Conservation (phyloP, 441 rosid genomes). For the Cnidoscolus chayamansa region DNA sequence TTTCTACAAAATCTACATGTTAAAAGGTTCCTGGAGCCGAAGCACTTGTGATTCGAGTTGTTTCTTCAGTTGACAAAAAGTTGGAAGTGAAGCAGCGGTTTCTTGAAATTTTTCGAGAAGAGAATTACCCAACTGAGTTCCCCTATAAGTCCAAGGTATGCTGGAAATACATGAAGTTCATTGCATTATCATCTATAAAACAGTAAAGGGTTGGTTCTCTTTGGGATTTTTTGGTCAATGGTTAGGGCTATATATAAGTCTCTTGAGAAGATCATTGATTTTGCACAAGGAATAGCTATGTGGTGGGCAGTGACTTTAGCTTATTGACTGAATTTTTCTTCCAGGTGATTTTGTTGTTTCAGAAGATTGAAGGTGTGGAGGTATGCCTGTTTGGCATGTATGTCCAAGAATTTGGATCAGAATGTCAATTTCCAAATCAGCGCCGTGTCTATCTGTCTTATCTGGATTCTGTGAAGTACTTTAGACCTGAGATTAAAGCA, state of each 20-base stretch:
- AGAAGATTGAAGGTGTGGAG: constrained; percentile 99
- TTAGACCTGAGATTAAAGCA: constrained; percentile 92
- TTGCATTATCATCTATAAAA: background rate
- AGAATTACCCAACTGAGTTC: constrained; percentile 86
- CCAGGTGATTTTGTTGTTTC: constrained; percentile 93
- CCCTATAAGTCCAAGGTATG: constrained; percentile 95
- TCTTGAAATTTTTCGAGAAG: constrained; percentile 92
- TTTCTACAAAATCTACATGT: constrained; percentile 24
- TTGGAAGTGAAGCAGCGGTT: constrained; percentile 94
- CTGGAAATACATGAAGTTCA: constrained; percentile 17
- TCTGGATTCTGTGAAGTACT: constrained; percentile 95
- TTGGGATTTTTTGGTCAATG: background rate
- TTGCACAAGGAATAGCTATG: background rate
- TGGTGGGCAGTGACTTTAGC: background rate
- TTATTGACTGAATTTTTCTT: constrained; percentile 29
- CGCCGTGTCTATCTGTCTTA: constrained; percentile 96
- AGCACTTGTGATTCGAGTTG: constrained; percentile 91
- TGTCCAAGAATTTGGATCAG: constrained; percentile 98
- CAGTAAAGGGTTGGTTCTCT: background rate
- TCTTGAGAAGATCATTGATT: too few relatives aligned
- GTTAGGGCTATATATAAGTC: too few relatives aligned
- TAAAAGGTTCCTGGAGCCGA: constrained; percentile 90
- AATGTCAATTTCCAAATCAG: constrained; percentile 78
- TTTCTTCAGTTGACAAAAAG: constrained; percentile 98
- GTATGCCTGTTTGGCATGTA: constrained; percentile 99